phyloP scores from a whole-genome alignment of 2,329 filamentous ascomycete genomes.

The Aspergillus piperis region DNA sequence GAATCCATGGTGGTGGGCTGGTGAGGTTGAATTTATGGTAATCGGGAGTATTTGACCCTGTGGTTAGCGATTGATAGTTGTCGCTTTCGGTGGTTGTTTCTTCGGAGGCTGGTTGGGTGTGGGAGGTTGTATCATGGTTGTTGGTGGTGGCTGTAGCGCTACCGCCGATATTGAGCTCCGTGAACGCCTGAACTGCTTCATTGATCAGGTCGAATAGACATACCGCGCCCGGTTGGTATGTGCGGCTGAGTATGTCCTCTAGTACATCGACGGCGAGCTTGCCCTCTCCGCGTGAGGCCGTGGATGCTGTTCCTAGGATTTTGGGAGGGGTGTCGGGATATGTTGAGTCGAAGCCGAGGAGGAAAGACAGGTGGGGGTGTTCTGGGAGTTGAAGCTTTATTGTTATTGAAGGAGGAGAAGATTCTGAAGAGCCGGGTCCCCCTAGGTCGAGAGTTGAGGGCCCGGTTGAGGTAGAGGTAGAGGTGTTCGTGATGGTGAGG shows the following conservation, averaged over 20 bases:
- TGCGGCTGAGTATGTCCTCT: conserved; percentile 63
- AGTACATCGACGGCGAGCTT: conserved; percentile 70
- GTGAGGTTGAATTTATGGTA: conserved; percentile 33
- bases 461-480: conserved; percentile 19
- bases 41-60: conserved; percentile 21
- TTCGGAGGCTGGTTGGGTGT: conserved; percentile 1
- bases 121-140: conserved; percentile 1
- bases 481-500: conserved; percentile 47
- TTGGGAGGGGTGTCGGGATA: conserved; percentile 76
- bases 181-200: conserved; percentile 51
- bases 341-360: conserved; percentile 65
- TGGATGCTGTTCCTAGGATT: conserved; percentile 76
- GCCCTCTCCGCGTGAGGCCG: conserved; percentile 71
- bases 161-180: conserved; percentile 56
- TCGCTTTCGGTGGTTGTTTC: background rate
- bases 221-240: conserved; percentile 73
- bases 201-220: conserved; percentile 93
- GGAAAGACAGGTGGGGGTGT: conserved; percentile 49
- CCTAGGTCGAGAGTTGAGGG: conserved; percentile 32
- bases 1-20: conserved; percentile 64
- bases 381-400: conserved; percentile 69
- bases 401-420: conserved; percentile 32
- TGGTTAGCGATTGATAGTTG: background rate
- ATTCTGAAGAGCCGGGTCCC: conserved; percentile 19
- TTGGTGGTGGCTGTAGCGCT: background rate